Percentiles rank a stretch among this genome's conserved stretches.
phyloP scores from a whole-genome alignment of 2,329 filamentous ascomycete genomes.

The Cladobotryum mycophilum region DNA sequence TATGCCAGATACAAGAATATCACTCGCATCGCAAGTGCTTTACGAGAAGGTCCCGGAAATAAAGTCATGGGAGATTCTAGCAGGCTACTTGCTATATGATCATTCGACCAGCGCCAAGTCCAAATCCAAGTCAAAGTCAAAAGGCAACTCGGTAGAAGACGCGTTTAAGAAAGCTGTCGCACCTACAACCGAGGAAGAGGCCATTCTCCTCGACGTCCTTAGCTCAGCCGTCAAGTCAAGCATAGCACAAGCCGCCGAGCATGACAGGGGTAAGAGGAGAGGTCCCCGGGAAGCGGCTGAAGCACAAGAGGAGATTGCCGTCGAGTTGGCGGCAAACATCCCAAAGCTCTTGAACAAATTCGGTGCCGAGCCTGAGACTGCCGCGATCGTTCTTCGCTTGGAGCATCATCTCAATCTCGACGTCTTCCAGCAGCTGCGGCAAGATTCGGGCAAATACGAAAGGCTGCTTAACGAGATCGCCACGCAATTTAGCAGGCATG shows the following conservation, averaged over 20 bases:
- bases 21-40: constrained; percentile 76
- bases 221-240: constrained; percentile 73
- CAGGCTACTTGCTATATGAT: constrained; percentile 87
- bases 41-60: constrained; percentile 78
- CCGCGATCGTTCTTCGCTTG: constrained; percentile 76
- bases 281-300: constrained; percentile 59
- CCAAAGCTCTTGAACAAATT: constrained; percentile 88
- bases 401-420: constrained; percentile 83
- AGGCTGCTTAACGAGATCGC: constrained; percentile 84
- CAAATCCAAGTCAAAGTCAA: constrained; percentile 45
- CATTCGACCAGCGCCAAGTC: constrained; percentile 62
- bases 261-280: constrained; percentile 53
- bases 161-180: constrained; percentile 67
- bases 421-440: constrained; percentile 80
- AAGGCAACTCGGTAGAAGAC: constrained; percentile 48
- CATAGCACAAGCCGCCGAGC: constrained; percentile 60
- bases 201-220: constrained; percentile 79
- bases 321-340: constrained; percentile 71
- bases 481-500: constrained; percentile 90
- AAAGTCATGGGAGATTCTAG: constrained; percentile 78
- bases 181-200: constrained; percentile 70
- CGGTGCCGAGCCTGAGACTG: constrained; percentile 80
- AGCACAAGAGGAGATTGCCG: constrained; percentile 69
- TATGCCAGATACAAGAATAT: constrained; percentile 72
- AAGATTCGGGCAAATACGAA: constrained; percentile 74